Evolutionary conservation across 345 rosid genomes (phyloP), one percentile per base, ranked within the genome.

Genomic region (Cochlearia excelsa): DNA sequence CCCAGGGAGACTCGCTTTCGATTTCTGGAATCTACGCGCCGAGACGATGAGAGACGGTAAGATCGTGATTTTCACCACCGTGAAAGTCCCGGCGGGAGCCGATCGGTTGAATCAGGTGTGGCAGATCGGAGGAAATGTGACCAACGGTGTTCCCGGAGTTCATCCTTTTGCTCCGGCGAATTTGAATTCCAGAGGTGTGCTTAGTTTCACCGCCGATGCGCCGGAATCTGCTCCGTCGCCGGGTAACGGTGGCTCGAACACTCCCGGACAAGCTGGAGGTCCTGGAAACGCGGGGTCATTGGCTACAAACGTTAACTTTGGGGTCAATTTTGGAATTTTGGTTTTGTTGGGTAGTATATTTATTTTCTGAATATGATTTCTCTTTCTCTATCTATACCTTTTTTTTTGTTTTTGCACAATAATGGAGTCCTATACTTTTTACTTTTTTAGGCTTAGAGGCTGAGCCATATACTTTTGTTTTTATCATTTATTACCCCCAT

Each of bases 51-150:
- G 28, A n/a, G 35, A 30, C 8, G 59, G 42, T 10, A 65, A 46
- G 6, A 57, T 78, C 54, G 73, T 56, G 30, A 72, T 92, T 9
- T 81, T 31, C 54, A 87, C 84, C 4, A 70, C 79, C 6, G 49
- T 86, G 42, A 88, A 84, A 66, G 82, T 92, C 26, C 84, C 82
- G 49, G 69, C 52, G 4, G 72, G 75, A 7, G 76, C 73, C n/a
- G 66, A 70, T 53, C 74, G 56, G 47, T 53, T 88, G 63, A 84
- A 86, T 64, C 95, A 86, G 57, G 88, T 88, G 9, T 92, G 98
- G 98, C 96, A 92, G 66, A 82, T 84, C 27, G 93, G 96, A 3
- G 67, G 80, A 9, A 48, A 63, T 8, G 83, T 82, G 10, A 56
- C 66, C 4, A 54, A 37, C 30, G 84, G 79, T 26, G 30, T 0